Evolutionary conservation across 2,329 filamentous ascomycete genomes (phyloP).

Genomic region (Aspergillus neotritici): DNA sequence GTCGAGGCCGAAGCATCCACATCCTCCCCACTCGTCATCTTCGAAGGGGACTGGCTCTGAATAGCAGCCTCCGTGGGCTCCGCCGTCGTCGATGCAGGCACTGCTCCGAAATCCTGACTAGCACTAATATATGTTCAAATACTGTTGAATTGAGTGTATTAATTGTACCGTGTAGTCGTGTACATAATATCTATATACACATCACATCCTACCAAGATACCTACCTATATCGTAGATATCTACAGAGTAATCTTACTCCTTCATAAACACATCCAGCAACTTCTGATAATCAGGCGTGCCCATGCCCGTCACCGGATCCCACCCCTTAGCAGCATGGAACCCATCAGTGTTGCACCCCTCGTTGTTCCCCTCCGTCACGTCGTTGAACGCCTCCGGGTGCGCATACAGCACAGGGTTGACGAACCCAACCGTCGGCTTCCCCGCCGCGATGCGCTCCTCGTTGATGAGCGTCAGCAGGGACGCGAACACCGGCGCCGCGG

Average conservation of each 20-base stretch:
- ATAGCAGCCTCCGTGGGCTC: too few relatives aligned
- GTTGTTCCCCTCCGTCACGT: constrained; percentile 28
- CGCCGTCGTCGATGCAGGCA: too few relatives aligned
- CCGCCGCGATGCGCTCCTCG: constrained; percentile 46
- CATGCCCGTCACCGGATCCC: constrained; percentile 33
- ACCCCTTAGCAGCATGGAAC: constrained; percentile 23
- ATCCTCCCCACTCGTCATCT: too few relatives aligned
- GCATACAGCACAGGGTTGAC: constrained; percentile 43
- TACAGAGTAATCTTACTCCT: constrained; percentile 7
- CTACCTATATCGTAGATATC: too few relatives aligned
- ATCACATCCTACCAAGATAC: too few relatives aligned
- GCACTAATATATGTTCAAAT: too few relatives aligned
- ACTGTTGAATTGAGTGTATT: too few relatives aligned
- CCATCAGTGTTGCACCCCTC: constrained; percentile 26
- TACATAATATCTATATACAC: too few relatives aligned
- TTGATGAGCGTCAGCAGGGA: constrained; percentile 53
- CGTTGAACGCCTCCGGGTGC: constrained; percentile 28
- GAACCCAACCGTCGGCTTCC: constrained; percentile 50
- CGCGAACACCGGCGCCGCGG: constrained; percentile 52
- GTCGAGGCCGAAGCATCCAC: too few relatives aligned
- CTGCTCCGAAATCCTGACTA: too few relatives aligned
- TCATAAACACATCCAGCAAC: constrained; percentile 30
- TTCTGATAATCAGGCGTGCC: constrained; percentile 30
- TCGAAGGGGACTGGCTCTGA: too few relatives aligned
- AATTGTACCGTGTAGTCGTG: too few relatives aligned